Conservation (phyloP, 176 grass and related monocot genomes). For the Aegilops longissima region DNA sequence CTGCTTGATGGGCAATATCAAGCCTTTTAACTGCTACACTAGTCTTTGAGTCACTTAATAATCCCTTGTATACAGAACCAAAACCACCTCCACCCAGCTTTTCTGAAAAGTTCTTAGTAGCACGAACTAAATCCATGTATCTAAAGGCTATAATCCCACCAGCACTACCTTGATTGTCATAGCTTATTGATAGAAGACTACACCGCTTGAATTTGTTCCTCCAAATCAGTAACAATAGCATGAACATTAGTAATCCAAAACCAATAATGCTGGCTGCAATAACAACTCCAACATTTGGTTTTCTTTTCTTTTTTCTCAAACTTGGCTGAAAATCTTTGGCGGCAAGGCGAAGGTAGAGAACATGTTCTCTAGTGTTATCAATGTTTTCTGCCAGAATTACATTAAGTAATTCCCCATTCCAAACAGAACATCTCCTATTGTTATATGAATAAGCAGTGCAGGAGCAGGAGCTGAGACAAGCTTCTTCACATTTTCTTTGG, state of each 20-base stretch:
- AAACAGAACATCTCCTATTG: not conserved
- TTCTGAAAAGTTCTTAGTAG: not conserved
- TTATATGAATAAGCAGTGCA: conserved; percentile 3
- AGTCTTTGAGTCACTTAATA: not conserved
- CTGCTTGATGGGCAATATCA: not conserved
- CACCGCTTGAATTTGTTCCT: not conserved
- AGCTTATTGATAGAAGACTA: not conserved
- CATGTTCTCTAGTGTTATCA: not conserved
- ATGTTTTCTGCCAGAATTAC: not conserved
- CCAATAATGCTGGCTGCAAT: not conserved
- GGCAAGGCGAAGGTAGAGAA: not conserved
- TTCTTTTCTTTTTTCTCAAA: not conserved
- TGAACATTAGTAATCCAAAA: not conserved
- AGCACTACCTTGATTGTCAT: not conserved
- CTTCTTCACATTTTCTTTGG: not conserved
- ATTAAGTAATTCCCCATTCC: not conserved
- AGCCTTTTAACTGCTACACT: not conserved
- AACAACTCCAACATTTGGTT: not conserved
- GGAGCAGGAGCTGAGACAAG: not conserved
- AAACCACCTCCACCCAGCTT: not conserved
- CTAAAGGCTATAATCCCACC: not conserved
- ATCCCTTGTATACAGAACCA: not conserved
- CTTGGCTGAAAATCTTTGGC: not conserved
- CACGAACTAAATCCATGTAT: not conserved
- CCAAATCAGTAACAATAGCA: not conserved